Base-by-base conservation (phyloP, 164 flowering plant genomes). In the Macadamia tetraphylla region DNA sequence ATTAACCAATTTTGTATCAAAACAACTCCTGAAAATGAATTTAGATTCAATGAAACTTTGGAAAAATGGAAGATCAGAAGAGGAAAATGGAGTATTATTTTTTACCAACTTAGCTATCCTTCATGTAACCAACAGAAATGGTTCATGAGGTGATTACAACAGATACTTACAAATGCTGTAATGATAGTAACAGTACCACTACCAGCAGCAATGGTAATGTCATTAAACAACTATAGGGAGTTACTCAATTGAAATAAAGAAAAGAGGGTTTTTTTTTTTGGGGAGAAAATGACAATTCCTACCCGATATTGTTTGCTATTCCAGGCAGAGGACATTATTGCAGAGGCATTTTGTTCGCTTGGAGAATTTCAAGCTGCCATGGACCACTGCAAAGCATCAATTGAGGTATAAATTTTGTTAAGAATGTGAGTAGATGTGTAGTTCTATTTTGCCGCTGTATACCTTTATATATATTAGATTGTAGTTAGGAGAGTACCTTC, bases 261-360 rank as follows among this genome's bases (percentile, higher is more conserved):
- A 23, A 23, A 23, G 23, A 23, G 23, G 23, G 23, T 23, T 23
- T 23, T 23, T 23, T 23, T 23, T 23, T 23, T 23, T 23, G 23
- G 23, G 23, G 23, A 0, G 23, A 35, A 35, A 35, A 35, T 2
- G 40, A 35, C 40, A 35, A 35, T 35, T 35, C 3, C 40, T 35
- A 35, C 5, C 40, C 61, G 29, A 9, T 40, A 57, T 29, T 29
- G 18, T 67, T 35, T 56, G 31, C 12, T 14, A 46, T 72, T 77
- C 65, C 82, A 92, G 98, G 87, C 80, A 29, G 85, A 86, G 71
- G 98, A 92, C 73, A 81, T 62, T 74, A 74, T 90, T 77, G 90
- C 95, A 10, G 85, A 87, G 78, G 96, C 89, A 59, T 81, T 77
- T 79, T 88, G 86, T 80, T 73, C 81, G 65, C 63, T 74, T 74